phyloP scores from a whole-genome alignment of 352 stramenopile genomes.

The Aphanomyces invadans region DNA sequence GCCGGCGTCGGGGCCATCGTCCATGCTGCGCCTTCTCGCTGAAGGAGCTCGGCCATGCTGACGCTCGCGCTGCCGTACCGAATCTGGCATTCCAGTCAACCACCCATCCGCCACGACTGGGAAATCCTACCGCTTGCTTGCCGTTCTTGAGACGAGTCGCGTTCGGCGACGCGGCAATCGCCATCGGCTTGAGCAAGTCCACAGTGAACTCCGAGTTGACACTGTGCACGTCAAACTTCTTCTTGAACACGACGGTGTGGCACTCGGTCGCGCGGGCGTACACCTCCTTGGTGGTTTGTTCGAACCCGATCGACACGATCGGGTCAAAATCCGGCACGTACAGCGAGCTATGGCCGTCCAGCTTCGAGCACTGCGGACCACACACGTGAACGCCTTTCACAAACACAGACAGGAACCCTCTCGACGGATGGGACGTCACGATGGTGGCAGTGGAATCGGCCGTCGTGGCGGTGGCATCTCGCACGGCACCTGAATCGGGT shows the following conservation, averaged over 20 bases:
- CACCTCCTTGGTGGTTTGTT: slow-evolving; percentile 30
- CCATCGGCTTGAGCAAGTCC: slow-evolving; percentile 26
- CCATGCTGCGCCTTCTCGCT: slow-evolving; percentile 26
- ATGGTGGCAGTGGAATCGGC: not conserved
- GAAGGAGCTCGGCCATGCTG: slow-evolving; percentile 30
- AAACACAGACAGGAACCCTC: slow-evolving; percentile 22
- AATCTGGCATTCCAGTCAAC: not conserved
- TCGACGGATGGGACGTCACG: not conserved
- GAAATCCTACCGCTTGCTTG: slow-evolving; percentile 26
- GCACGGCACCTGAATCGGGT: no score
- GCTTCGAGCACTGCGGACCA: slow-evolving; percentile 29
- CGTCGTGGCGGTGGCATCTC: not conserved
- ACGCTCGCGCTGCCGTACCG: slow-evolving; percentile 24
- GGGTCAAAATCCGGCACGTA: slow-evolving; percentile 29
- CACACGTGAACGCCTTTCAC: slow-evolving; percentile 32
- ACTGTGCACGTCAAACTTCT: slow-evolving; percentile 32
- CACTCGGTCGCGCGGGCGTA: slow-evolving; percentile 21
- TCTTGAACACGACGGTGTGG: slow-evolving; percentile 25
- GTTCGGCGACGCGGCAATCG: slow-evolving; percentile 13
- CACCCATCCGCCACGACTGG: no score
- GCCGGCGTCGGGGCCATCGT: slow-evolving; percentile 27
- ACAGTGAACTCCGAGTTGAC: slow-evolving; percentile 29
- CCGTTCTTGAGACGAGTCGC: slow-evolving; percentile 14
- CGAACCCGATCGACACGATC: slow-evolving; percentile 29
- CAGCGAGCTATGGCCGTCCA: slow-evolving; percentile 28